Evolutionary conservation across 169 alveolate species (phyloP), one percentile per base, ranked within the genome.

Genomic region (Eimeria sp.): DNA sequence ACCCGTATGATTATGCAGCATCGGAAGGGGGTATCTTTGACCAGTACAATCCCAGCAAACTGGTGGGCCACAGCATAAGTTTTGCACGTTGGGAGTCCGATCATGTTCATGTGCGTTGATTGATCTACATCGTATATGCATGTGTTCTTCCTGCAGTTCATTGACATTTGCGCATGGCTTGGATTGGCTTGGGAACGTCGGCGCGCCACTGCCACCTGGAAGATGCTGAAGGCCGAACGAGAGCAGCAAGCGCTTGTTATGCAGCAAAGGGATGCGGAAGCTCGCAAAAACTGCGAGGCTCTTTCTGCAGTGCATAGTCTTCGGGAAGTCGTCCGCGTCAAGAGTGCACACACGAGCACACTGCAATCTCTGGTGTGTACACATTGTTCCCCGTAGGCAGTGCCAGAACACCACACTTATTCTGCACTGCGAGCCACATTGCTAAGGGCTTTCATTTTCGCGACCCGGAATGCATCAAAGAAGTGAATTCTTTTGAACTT

Each of bases 1-100:
- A 97, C 90, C 98, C 98, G 4, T 98, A 96, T 90, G 98, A 98
- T 96, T 98, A 98, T 97, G 98, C 98, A 62, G 97, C 98, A 62
- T 95, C 98, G 78, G 98, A 98, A 85, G 97, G 97, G 37, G 98
- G 97, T 20, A 30, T 95, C 78, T 76, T 68, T 62, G 91, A 89
- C 74, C 95, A 97, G 94, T 97, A 95, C 91, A 97, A 97, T 83
- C 97, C 98, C 20, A 82, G 97, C 78, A 97, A 97, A 83, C 91
- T 95, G 60, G 95, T 97, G 46, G 87, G 96, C 78, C 56, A 40
- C 30, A 16, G 37, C 89, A 46, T 49, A n/a, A 49, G 33, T 14
- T 8, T 11, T 54, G 62, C 52, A 49, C 4, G 16, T 43, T 46
- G 40, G 66, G 49, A 52, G 25, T 9, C 46, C 49, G 88, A 52